These are phyloP conservation scores for Zygoascus meyerae DNA, from an alignment of 1,139 yeast species.

Conservation along the genomic window DNA sequence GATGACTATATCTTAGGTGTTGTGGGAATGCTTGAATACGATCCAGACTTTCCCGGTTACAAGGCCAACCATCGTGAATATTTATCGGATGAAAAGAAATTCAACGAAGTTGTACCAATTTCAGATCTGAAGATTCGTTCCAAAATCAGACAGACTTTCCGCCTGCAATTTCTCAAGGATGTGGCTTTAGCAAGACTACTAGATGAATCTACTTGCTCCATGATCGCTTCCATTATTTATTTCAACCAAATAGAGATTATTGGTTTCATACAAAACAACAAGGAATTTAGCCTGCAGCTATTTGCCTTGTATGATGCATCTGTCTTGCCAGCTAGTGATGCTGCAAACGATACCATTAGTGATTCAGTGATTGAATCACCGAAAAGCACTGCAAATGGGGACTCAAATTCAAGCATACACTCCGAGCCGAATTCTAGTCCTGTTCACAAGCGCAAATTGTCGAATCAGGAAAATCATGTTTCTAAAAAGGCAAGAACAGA, in stretches of 20 bases:
- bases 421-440: too few relatives aligned
- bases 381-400: too few relatives aligned
- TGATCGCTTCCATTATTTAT: slow-evolving; percentile 61
- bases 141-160: slow-evolving; percentile 66
- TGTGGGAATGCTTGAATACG: slow-evolving; percentile 86
- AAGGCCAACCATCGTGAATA: slow-evolving; percentile 77
- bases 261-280: slow-evolving; percentile 55
- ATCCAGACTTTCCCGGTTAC: slow-evolving; percentile 70
- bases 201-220: slow-evolving; percentile 70
- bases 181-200: slow-evolving; percentile 74
- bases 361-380: too few relatives aligned
- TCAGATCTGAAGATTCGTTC: slow-evolving; percentile 44
- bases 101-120: slow-evolving; percentile 69
- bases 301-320: slow-evolving; percentile 48
- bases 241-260: slow-evolving; percentile 67
- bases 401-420: too few relatives aligned
- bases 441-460: too few relatives aligned
- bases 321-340: background rate
- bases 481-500: too few relatives aligned
- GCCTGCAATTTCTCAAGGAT: slow-evolving; percentile 76
- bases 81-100: slow-evolving; percentile 50
- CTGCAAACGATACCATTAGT: background rate
- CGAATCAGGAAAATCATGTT: too few relatives aligned
- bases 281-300: slow-evolving; percentile 43
- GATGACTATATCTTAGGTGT: slow-evolving; percentile 59